Percentiles rank a stretch among this genome's conserved stretches.
These are phyloP conservation scores for Penicillium macrosclerotiorum DNA, from an alignment of 495 filamentous ascomycete species.

Conservation along the genomic window DNA sequence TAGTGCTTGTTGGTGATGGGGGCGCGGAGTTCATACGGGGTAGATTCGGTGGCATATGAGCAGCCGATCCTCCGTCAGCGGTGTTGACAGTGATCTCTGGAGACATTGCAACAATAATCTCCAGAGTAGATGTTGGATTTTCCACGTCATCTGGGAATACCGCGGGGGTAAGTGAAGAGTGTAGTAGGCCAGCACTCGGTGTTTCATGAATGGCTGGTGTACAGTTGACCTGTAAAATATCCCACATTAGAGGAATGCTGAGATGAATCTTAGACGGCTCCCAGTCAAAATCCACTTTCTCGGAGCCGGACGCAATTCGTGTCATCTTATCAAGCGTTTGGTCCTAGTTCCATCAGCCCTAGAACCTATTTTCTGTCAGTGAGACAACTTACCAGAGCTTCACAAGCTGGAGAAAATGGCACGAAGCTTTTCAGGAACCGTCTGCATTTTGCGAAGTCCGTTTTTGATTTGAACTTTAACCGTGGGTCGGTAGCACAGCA, in stretches of 20 bases:
- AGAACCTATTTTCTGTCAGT: background rate
- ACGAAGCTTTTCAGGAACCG: slow-evolving; percentile 42
- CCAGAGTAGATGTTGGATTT: slow-evolving; percentile 31
- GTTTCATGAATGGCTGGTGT: slow-evolving; percentile 24
- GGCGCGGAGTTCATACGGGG: slow-evolving; percentile 22
- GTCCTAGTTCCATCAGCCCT: slow-evolving; percentile 24
- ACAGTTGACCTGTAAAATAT: slow-evolving; percentile 42
- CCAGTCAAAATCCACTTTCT: slow-evolving; percentile 44
- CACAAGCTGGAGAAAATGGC: slow-evolving; percentile 39
- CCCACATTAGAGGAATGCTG: slow-evolving; percentile 52
- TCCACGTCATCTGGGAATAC: slow-evolving; percentile 24
- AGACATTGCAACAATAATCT: slow-evolving; percentile 45
- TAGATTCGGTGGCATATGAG: slow-evolving; percentile 32
- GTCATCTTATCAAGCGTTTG: slow-evolving; percentile 42
- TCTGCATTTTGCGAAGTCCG: slow-evolving; percentile 45
- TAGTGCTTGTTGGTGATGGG: slow-evolving; percentile 19
- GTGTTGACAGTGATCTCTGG: slow-evolving; percentile 46
- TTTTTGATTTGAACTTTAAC: slow-evolving; percentile 45
- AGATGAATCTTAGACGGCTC: slow-evolving; percentile 46
- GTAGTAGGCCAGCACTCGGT: slow-evolving; percentile 29
- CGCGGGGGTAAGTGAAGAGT: slow-evolving; percentile 31
- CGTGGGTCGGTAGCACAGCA: slow-evolving; percentile 43
- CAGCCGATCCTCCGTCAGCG: slow-evolving; percentile 42
- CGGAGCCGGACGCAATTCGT: slow-evolving; percentile 41
- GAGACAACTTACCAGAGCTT: slow-evolving; percentile 29